A percentile compares a stretch with the other conserved stretches of the same genome.
These are phyloP conservation scores for Annulohypoxylon bovei DNA, from an alignment of 495 filamentous ascomycete species.

Conservation along the genomic window DNA sequence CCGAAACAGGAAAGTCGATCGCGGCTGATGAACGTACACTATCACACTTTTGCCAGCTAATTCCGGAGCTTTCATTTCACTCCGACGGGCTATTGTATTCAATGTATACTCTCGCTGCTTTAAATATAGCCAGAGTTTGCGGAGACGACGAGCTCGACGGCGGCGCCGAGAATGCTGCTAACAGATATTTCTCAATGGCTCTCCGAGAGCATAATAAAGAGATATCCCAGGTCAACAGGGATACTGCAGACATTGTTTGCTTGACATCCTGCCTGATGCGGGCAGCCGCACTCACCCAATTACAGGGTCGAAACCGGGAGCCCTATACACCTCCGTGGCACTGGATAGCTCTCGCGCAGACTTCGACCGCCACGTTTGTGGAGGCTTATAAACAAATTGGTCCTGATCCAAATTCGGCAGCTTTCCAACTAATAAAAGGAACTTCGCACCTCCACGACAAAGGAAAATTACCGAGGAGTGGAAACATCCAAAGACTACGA, in stretches of 20 bases:
- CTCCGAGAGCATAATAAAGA: conserved; percentile 51
- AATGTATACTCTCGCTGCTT: conserved; percentile 48
- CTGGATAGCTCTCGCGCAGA: conserved; percentile 47
- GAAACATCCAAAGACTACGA: conserved; percentile 7
- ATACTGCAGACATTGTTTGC: conserved; percentile 52
- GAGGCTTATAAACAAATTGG: conserved; percentile 37
- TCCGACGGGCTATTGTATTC: conserved; percentile 51
- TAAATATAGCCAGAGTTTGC: conserved; percentile 43
- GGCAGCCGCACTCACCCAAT: conserved; percentile 39
- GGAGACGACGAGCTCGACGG: conserved; percentile 29
- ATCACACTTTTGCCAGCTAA: conserved; percentile 11
- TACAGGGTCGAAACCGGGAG: conserved; percentile 44
- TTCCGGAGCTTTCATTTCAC: conserved; percentile 47
- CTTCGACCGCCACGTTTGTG: conserved; percentile 35
- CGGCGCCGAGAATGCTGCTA: conserved; percentile 39
- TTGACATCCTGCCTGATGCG: conserved; percentile 46
- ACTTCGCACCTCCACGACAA: conserved; percentile 15
- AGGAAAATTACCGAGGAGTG: conserved; percentile 4
- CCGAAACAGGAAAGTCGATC: conserved; percentile 37
- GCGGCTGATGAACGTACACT: conserved; percentile 18
- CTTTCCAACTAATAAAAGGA: conserved; percentile 22
- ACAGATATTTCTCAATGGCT: conserved; percentile 48
- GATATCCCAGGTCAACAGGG: conserved; percentile 40
- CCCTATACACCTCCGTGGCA: conserved; percentile 53
- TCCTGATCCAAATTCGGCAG: conserved; percentile 21